These are phyloP conservation scores for Pyricularia pennisetigena DNA, from an alignment of 2,329 filamentous ascomycete species.

Conservation along the genomic window DNA sequence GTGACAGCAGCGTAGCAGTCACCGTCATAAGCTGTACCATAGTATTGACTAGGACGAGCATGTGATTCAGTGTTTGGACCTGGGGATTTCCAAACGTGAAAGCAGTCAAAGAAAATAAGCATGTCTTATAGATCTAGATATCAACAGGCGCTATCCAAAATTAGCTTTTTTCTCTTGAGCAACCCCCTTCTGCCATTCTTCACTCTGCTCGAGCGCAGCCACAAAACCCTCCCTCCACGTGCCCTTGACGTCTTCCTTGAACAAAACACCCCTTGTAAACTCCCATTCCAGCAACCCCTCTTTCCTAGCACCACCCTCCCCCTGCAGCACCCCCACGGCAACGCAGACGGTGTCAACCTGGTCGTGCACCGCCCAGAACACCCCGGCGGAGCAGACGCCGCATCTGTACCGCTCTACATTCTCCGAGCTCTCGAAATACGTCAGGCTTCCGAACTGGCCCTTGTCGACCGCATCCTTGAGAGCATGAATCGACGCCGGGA, in stretches of 20 bases:
- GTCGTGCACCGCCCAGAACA: neutral
- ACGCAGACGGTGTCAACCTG: neutral
- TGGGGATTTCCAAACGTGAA: neutral
- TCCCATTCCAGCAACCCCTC: constrained; percentile 1
- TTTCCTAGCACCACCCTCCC: neutral
- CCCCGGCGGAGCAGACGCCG: neutral
- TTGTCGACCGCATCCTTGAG: neutral
- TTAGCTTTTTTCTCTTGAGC: neutral
- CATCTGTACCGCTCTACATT: neutral
- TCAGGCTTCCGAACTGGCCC: neutral
- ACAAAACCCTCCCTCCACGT: neutral
- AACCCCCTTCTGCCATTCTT: neutral
- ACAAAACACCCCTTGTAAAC: neutral
- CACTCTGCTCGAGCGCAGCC: neutral
- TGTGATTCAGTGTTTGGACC: neutral
- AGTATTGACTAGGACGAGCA: neutral
- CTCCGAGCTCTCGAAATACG: neutral
- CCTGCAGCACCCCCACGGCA: neutral
- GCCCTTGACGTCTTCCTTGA: neutral
- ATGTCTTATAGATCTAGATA: neutral
- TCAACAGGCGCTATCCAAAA: neutral
- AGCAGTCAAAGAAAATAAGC: neutral
- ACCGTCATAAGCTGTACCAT: neutral
- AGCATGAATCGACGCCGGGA: neutral
- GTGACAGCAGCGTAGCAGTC: neutral